Base-by-base conservation (phyloP, 345 rosid species). In the Turnera subulata region DNA sequence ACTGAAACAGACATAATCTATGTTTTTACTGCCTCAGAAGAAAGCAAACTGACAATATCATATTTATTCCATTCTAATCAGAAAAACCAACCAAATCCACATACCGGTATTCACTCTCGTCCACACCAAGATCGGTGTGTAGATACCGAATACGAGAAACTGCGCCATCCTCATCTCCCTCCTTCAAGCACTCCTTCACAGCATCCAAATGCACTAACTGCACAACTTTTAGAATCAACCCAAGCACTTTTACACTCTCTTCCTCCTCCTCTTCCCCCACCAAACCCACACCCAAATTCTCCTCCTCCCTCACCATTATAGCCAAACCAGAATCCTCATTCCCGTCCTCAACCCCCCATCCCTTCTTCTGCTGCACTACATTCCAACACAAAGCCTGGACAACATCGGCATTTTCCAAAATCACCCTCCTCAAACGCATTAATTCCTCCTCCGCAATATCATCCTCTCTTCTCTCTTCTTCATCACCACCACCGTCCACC, bases 161-260 rank as follows among this genome's bases (percentile, higher is more conserved):
- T 0, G 88, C 89, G 11, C 80, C 78, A 37, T 78, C 84, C 62
- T 66, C 88, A 49, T 83, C 81, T 4, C 65, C 89, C 40, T 68
- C 73, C 52, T 66, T 64, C 53, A 82, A 21, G 25, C 71, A 67
- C 50, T 61, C 67, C 51, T 65, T 73, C 69, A 86, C 73, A 29
- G 89, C 85, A 75, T 77, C 84, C 79, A 92, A 79, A 70, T 89
- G 96, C 9, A 83, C 84, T 49, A 82, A 58, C 73, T 92, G 98
- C 62, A 85, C 83, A 63, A 69, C 70, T 60, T 62, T 79, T 65
- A 60, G 83, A 42, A 92, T 78, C 70, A 76, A 62, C 57, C 63
- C 29, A 67, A 92, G 79, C 64, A 86, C 74, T 59, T 69, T 77
- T 20, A 59, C 58, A 55, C 65, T 78, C 65, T 76, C 81, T 64